phyloP scores from a whole-genome alignment of 495 filamentous ascomycete genomes.

The Penicillium egyptiacum region DNA sequence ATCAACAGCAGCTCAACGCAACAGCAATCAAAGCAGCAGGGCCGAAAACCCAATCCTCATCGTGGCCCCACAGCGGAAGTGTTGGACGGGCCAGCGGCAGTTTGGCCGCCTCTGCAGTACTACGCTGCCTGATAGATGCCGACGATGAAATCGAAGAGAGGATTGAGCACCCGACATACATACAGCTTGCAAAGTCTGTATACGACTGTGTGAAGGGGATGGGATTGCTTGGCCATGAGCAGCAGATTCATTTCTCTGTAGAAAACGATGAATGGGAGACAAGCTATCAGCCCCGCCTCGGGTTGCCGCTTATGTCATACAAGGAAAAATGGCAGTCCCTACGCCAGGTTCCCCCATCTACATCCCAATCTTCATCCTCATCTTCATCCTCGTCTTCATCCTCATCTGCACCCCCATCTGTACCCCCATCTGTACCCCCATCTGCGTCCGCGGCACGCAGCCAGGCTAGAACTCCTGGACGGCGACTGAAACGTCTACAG shows the following conservation, averaged over 20 bases:
- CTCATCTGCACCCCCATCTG: no score
- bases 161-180: no score
- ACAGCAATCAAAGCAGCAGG: no score
- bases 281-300: constrained; percentile 8
- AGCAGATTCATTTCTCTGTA: no score
- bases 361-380: no score
- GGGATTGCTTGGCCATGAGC: constrained; percentile 5
- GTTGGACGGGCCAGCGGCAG: constrained; percentile 3
- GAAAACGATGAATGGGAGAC: no score
- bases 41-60: background rate
- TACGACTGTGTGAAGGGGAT: no score
- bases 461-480: background rate
- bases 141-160: no score
- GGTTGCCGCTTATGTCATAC: constrained; percentile 9
- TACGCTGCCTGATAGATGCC: no score
- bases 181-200: no score
- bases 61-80: constrained; percentile 6
- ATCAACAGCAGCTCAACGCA: constrained; percentile 4
- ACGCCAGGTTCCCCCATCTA: background rate
- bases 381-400: no score
- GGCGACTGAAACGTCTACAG: background rate
- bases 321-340: constrained; percentile 8
- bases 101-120: background rate
- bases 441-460: background rate
- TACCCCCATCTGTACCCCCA: no score